These are phyloP conservation scores for Helianthus tuberosus DNA, from an alignment of 129 eudicot species.

Conservation along the genomic window DNA sequence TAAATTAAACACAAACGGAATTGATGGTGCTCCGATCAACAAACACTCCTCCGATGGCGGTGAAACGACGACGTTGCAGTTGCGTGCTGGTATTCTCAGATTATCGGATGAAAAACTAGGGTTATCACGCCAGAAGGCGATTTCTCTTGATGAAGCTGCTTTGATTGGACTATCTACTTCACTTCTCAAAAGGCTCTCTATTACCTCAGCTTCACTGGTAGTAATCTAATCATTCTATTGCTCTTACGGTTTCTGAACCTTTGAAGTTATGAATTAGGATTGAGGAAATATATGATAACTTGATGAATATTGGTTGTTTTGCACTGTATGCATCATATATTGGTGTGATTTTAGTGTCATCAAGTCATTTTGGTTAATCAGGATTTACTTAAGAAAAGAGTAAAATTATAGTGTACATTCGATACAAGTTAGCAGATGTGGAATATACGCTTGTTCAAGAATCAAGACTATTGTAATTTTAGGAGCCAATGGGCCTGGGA, in stretches of 20 bases:
- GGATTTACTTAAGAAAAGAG: no score
- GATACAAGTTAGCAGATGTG: no score
- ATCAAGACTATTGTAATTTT: no score
- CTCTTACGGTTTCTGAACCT: not conserved
- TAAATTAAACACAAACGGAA: constrained; percentile 16
- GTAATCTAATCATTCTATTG: constrained; percentile 1
- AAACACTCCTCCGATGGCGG: constrained; percentile 4
- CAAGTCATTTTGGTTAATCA: no score
- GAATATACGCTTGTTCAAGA: no score
- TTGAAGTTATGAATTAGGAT: not conserved
- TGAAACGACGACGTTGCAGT: constrained; percentile 29
- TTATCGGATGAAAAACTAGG: constrained; percentile 37
- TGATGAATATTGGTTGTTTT: not conserved
- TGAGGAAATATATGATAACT: not conserved
- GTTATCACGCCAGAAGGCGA: not conserved
- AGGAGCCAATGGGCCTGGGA: no score
- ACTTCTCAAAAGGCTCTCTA: constrained; percentile 58
- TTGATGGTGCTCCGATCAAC: constrained; percentile 20
- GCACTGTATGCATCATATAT: not conserved
- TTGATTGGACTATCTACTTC: constrained; percentile 77
- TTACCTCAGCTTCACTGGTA: constrained; percentile 85
- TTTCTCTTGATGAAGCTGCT: constrained; percentile 56
- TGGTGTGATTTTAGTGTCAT: no score
- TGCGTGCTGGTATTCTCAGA: constrained; percentile 75
- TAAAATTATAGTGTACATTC: no score